phyloP scores from a whole-genome alignment of 148 eudicot species.

The Drosera capensis region DNA sequence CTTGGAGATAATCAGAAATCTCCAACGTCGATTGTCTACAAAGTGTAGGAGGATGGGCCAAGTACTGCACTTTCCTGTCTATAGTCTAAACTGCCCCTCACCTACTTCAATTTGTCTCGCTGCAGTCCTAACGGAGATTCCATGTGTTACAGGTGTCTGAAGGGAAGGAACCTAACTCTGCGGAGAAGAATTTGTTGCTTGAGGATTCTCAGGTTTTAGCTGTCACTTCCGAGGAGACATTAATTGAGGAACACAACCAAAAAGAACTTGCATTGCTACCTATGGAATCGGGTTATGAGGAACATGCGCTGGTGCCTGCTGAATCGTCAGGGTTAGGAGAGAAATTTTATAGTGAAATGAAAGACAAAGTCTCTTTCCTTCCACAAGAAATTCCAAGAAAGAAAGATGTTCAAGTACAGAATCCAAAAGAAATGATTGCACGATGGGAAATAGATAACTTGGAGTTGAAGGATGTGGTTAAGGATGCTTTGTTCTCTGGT shows the following conservation, averaged over 20 bases:
- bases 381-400: conserved; percentile 27
- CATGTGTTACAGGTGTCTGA: conserved; percentile 31
- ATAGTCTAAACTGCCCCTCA: background rate
- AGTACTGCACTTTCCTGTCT: conserved; percentile 13
- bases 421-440: conserved; percentile 88
- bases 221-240: conserved; percentile 18
- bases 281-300: conserved; percentile 23
- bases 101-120: background rate
- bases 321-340: conserved; percentile 21
- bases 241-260: conserved; percentile 21
- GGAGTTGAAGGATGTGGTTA: conserved; percentile 68
- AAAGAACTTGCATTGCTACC: conserved; percentile 17
- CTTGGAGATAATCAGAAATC: conserved; percentile 59
- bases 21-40: conserved; percentile 50
- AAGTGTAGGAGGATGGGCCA: conserved; percentile 55
- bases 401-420: conserved; percentile 34
- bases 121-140: conserved; percentile 7
- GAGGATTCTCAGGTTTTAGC: conserved; percentile 24
- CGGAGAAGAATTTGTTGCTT: conserved; percentile 12
- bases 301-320: conserved; percentile 42
- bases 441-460: conserved; percentile 79
- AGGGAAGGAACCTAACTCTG: conserved; percentile 21
- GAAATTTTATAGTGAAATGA: conserved; percentile 17
- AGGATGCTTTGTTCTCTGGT: conserved; percentile 80
- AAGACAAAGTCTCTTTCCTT: conserved; percentile 20